Conservation (phyloP, 73 alveolate species). For the Symbiodinium pilosum region DNA sequence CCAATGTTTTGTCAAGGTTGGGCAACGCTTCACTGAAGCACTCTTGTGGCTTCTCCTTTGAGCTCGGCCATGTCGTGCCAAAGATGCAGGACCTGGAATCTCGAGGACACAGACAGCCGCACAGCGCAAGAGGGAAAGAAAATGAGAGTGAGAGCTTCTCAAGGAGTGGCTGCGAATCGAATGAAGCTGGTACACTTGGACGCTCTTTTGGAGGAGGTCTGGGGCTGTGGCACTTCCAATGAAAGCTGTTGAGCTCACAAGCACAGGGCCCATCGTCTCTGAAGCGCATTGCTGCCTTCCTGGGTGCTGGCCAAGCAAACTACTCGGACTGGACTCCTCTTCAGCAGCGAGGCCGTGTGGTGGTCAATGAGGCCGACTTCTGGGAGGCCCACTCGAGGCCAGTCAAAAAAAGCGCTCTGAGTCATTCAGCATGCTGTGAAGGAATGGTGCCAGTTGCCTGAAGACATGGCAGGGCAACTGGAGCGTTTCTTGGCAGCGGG, state of each 20-base stretch:
- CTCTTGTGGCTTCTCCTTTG: slow-evolving; percentile 24
- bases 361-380: not conserved
- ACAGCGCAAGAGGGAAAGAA: too few species aligned
- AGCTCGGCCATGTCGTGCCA: not conserved
- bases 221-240: not conserved
- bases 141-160: not conserved
- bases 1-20: not conserved
- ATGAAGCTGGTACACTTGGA: slow-evolving; percentile 62
- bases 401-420: not conserved
- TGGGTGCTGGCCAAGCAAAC: slow-evolving; percentile 1
- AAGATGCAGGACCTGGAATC: slow-evolving; percentile 25
- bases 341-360: not conserved
- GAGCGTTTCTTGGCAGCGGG: slow-evolving; percentile 3
- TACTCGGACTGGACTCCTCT: not conserved
- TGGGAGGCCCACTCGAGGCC: not conserved
- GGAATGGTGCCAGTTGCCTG: slow-evolving; percentile 39
- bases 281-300: slow-evolving; percentile 41
- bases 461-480: not conserved
- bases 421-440: not conserved
- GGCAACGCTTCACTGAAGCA: not conserved
- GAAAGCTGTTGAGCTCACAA: not conserved
- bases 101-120: not conserved
- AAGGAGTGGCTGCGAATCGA: slow-evolving; percentile 31
- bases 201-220: slow-evolving; percentile 2
- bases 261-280: slow-evolving; percentile 28